Percentiles rank a stretch among this genome's conserved stretches.
Evolutionary conservation across 306 rosid species (phyloP).

Genomic region (Hylodesmum podocarpum): DNA sequence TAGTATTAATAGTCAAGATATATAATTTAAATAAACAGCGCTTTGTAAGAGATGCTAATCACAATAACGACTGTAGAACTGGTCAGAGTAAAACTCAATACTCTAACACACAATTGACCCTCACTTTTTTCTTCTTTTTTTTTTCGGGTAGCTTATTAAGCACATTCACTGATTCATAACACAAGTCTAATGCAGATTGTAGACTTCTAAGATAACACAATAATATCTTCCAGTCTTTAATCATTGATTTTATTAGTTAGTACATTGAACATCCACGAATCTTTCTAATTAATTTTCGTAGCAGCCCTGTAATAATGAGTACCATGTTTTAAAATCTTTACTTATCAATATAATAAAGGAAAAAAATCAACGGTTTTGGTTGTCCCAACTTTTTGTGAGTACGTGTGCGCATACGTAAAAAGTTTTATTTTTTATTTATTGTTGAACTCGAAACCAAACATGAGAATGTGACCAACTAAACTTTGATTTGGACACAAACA

Average conservation of each 20-base stretch:
- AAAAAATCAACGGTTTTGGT: not conserved
- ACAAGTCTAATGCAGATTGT: not conserved
- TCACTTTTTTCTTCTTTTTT: not conserved
- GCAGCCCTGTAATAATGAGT: not conserved
- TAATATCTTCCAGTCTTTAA: not conserved
- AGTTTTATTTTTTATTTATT: not conserved
- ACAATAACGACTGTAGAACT: no score
- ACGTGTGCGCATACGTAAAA: not conserved
- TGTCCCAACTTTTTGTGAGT: not conserved
- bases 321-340: not conserved
- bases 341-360: not conserved
- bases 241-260: not conserved
- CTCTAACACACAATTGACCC: no score
- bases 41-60: no score
- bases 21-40: no score
- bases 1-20: no score
- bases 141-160: not conserved
- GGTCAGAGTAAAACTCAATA: no score
- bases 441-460: not conserved
- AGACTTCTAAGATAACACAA: not conserved
- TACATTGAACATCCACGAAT: not conserved
- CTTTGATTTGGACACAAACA: not conserved
- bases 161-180: not conserved
- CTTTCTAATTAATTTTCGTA: not conserved
- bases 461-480: not conserved